A percentile compares a stretch with the other conserved stretches of the same genome.
Evolutionary conservation across 2,329 filamentous ascomycete genomes (phyloP).

Genomic region (Xylaria sp.): DNA sequence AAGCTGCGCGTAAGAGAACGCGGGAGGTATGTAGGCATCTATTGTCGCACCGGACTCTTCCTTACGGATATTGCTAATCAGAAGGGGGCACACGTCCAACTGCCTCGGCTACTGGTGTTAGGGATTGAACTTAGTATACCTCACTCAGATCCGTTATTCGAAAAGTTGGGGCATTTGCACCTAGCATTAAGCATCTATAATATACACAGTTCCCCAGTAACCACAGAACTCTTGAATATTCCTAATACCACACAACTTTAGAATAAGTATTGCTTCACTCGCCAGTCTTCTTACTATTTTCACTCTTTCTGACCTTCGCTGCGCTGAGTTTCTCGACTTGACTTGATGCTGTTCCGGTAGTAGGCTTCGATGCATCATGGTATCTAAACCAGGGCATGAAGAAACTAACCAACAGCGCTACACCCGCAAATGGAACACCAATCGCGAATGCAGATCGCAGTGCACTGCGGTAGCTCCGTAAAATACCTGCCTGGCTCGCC

Average conservation of each 20-base stretch:
- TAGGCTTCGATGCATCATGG: slow-evolving; percentile 21
- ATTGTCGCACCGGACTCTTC: neutral
- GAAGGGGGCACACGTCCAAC: neutral
- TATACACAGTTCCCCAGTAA: neutral
- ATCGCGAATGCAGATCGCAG: slow-evolving; percentile 29
- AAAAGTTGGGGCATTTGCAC: too few relatives aligned
- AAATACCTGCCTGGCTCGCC: slow-evolving; percentile 15
- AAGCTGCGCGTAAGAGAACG: too few relatives aligned
- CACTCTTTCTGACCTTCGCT: slow-evolving; percentile 8
- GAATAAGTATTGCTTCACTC: slow-evolving; percentile 12
- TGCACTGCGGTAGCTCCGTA: slow-evolving; percentile 28
- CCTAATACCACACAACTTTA: slow-evolving; percentile 17
- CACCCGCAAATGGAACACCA: slow-evolving; percentile 34
- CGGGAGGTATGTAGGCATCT: neutral
- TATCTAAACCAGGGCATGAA: slow-evolving; percentile 34
- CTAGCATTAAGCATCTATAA: neutral
- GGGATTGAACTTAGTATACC: neutral
- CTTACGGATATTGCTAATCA: neutral
- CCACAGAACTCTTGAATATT: slow-evolving; percentile 25
- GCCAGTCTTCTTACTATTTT: slow-evolving; percentile 12
- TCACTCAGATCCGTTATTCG: too few relatives aligned
- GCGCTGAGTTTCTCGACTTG: slow-evolving; percentile 7
- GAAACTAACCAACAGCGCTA: slow-evolving; percentile 31
- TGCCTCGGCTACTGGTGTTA: neutral
- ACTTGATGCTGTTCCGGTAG: slow-evolving; percentile 13